Conservation (phyloP, 208 protist species). For the Crithidia thermophila region DNA sequence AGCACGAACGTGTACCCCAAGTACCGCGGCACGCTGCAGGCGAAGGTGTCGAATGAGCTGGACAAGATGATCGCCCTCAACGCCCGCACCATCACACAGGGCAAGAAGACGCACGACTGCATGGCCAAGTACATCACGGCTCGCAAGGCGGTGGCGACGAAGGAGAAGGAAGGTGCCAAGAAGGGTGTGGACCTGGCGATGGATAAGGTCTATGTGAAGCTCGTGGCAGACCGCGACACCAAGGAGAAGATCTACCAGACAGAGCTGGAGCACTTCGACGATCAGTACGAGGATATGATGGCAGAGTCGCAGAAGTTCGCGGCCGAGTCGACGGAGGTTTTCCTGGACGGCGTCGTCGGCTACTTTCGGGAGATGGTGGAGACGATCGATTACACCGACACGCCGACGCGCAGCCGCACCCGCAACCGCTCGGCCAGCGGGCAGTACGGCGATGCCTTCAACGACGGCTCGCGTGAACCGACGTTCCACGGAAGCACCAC, state of each 20-base stretch:
- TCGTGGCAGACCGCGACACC: slow-evolving; percentile 8
- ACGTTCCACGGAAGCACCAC: background rate
- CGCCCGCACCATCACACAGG: background rate
- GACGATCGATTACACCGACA: slow-evolving; percentile 17
- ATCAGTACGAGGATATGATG: slow-evolving; percentile 27
- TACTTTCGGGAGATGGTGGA: slow-evolving; percentile 23
- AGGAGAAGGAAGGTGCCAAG: slow-evolving; percentile 8
- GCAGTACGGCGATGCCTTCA: background rate
- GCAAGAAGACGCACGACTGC: slow-evolving; percentile 20
- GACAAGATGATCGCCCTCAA: slow-evolving; percentile 1
- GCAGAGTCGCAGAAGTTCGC: slow-evolving; percentile 15
- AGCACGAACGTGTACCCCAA: slow-evolving; percentile 9
- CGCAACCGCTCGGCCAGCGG: background rate
- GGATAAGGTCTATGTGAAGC: slow-evolving; percentile 14
- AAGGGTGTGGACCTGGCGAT: slow-evolving; percentile 27
- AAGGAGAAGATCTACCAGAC: slow-evolving; percentile 8
- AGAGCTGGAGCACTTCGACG: slow-evolving; percentile 23
- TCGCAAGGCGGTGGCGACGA: background rate
- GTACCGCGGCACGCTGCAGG: slow-evolving; percentile 9
- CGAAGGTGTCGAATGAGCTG: slow-evolving; percentile 12
- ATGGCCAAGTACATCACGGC: slow-evolving; percentile 6
- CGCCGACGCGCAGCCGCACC: slow-evolving; percentile 8
- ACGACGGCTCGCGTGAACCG: background rate
- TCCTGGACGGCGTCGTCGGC: slow-evolving; percentile 27
- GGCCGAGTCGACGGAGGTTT: slow-evolving; percentile 28